Evolutionary conservation across 805 yeast species (phyloP).

Genomic region (Metschnikowia anglica): DNA sequence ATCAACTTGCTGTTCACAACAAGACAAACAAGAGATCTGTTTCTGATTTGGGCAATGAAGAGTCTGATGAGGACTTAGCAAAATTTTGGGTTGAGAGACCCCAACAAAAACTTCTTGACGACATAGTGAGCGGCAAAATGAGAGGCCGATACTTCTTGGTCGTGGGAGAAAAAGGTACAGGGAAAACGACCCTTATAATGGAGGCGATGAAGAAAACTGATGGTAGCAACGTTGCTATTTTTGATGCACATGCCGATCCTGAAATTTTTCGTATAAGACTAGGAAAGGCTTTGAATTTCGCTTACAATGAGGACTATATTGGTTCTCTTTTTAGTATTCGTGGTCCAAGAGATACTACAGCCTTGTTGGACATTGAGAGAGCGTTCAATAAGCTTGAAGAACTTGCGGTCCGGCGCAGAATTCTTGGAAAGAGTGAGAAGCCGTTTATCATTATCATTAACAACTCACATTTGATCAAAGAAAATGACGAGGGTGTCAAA

Average conservation of each 20-base stretch:
- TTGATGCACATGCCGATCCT: constrained; percentile 85
- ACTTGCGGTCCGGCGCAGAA: constrained; percentile 56
- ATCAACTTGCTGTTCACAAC: constrained; percentile 56
- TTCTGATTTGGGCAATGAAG: constrained; percentile 21
- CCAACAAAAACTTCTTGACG: constrained; percentile 64
- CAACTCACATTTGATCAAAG: constrained; percentile 70
- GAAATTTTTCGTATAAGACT: constrained; percentile 75
- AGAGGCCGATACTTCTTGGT: constrained; percentile 68
- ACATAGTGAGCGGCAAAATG: constrained; percentile 60
- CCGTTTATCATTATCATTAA: constrained; percentile 74
- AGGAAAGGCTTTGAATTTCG: constrained; percentile 72
- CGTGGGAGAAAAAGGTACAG: constrained; percentile 86
- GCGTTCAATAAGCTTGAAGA: constrained; percentile 76
- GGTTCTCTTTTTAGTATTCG: constrained; percentile 77
- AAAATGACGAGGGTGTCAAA: constrained; percentile 70
- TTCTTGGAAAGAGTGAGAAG: constrained; percentile 34
- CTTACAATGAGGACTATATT: constrained; percentile 76
- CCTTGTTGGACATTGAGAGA: constrained; percentile 75
- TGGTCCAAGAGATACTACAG: constrained; percentile 85
- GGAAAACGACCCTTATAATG: constrained; percentile 72
- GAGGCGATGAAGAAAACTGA: constrained; percentile 65
- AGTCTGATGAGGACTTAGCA: constrained; percentile 27
- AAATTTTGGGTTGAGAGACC: constrained; percentile 65
- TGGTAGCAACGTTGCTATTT: constrained; percentile 63
- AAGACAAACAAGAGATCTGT: constrained; percentile 32